Conservation (phyloP, 495 filamentous ascomycete species). For the Hypoxylon fuscum region DNA sequence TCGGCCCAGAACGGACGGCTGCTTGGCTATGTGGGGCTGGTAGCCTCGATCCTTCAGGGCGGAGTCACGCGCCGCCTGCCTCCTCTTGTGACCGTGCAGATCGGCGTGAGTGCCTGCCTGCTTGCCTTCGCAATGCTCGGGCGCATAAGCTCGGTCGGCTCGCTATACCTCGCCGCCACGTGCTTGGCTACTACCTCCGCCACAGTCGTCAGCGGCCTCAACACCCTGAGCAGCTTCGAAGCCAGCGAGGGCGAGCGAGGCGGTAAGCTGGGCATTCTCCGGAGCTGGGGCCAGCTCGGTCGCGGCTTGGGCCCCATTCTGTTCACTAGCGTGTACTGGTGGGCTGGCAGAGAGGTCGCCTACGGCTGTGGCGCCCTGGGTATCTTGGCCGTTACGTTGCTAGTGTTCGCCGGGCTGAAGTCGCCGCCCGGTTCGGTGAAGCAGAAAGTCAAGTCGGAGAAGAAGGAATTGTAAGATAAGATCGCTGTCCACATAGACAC, state of each 20-base stretch:
- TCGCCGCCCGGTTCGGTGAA: constrained; percentile 53
- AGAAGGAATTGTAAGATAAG: constrained; percentile 50
- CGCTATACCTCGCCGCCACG: constrained; percentile 82
- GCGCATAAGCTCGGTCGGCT: constrained; percentile 67
- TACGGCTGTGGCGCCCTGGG: constrained; percentile 82
- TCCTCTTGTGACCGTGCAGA: constrained; percentile 78
- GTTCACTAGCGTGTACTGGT: constrained; percentile 99
- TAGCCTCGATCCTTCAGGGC: constrained; percentile 91
- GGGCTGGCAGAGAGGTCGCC: constrained; percentile 88
- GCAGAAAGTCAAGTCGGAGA: constrained; percentile 34
- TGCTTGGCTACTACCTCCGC: constrained; percentile 88
- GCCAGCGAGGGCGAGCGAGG: constrained; percentile 82
- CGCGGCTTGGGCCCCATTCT: constrained; percentile 84
- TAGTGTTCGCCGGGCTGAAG: constrained; percentile 76
- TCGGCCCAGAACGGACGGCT: constrained; percentile 84
- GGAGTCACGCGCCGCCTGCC: constrained; percentile 82
- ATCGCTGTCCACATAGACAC: not conserved
- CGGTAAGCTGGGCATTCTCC: constrained; percentile 81
- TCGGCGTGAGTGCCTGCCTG: constrained; percentile 80
- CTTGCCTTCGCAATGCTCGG: constrained; percentile 82
- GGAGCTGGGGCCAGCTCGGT: constrained; percentile 86
- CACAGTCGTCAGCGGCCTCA: constrained; percentile 93
- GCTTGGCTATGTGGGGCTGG: constrained; percentile 88
- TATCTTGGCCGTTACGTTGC: constrained; percentile 74
- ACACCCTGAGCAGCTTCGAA: constrained; percentile 90